A percentile compares a stretch with the other conserved stretches of the same genome.
phyloP scores from a whole-genome alignment of 164 flowering plant species.

The Tetracentron sinense region DNA sequence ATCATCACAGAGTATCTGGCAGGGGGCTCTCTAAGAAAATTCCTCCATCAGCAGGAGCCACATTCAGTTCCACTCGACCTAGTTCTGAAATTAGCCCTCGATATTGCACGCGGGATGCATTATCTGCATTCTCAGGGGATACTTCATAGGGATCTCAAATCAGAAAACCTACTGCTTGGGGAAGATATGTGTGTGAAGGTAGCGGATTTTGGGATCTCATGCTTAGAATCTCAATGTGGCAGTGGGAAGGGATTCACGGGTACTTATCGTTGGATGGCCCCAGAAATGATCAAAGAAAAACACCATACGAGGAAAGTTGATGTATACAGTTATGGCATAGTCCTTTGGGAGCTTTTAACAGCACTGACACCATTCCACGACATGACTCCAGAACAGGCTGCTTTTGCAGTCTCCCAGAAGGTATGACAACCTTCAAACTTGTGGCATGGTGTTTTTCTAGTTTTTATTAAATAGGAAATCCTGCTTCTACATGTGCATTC shows the following conservation, averaged over 20 bases:
- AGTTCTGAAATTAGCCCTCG: conserved; percentile 71
- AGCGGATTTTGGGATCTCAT: conserved; percentile 96
- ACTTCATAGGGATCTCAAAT: conserved; percentile 91
- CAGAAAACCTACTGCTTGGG: conserved; percentile 82
- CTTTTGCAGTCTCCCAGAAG: conserved; percentile 95
- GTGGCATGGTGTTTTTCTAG: background rate
- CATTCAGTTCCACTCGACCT: conserved; percentile 65
- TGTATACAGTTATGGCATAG: conserved; percentile 93
- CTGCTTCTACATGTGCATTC: background rate
- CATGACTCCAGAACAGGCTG: conserved; percentile 98
- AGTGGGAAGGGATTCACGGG: conserved; percentile 84
- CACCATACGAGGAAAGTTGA: conserved; percentile 89
- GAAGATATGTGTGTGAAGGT: conserved; percentile 86
- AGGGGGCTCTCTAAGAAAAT: conserved; percentile 80
- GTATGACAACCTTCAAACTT: conserved; percentile 27
- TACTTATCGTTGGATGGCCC: conserved; percentile 99
- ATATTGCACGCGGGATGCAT: conserved; percentile 88
- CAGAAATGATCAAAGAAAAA: conserved; percentile 91
- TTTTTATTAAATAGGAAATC: too few relatives aligned
- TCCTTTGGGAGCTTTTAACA: conserved; percentile 92
- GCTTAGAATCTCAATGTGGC: conserved; percentile 83
- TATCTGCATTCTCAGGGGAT: conserved; percentile 86
- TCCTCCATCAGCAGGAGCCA: conserved; percentile 89
- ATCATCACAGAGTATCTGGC: conserved; percentile 88
- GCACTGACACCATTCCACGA: conserved; percentile 84